Conservation (phyloP, 352 stramenopile species). For the Globisporangium rhizosaccharum region DNA sequence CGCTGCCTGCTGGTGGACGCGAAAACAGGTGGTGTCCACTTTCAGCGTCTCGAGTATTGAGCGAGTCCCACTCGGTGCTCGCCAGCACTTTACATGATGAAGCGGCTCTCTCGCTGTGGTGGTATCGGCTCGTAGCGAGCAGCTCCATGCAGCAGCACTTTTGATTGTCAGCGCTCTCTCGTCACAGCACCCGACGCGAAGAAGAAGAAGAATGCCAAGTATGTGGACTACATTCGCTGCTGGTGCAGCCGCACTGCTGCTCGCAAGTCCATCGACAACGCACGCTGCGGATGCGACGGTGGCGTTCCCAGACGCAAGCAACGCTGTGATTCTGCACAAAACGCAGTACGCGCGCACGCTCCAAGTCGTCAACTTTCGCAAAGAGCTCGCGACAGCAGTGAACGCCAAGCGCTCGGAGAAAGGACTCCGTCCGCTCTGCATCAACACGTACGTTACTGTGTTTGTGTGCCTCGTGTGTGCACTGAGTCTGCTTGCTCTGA, state of each 20-base stretch:
- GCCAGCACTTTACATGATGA: no score
- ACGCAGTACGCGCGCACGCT: constrained; percentile 4
- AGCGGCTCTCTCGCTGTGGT: no score
- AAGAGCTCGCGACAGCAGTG: constrained; percentile 28
- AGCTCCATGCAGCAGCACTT: no score
- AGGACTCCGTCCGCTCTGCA: constrained; percentile 28
- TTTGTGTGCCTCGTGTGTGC: not conserved
- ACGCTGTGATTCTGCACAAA: constrained; percentile 9
- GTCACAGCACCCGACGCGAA: not conserved
- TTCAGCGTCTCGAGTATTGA: no score
- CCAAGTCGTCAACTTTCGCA: constrained; percentile 39
- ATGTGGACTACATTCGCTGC: not conserved
- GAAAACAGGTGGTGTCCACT: no score
- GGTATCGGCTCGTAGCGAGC: no score
- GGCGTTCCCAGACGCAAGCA: not conserved
- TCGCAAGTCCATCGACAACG: not conserved
- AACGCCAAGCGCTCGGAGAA: constrained; percentile 32
- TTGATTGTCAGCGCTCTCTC: not conserved
- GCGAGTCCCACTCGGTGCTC: no score
- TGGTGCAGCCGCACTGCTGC: not conserved
- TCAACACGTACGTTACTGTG: constrained; percentile 22
- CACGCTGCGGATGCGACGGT: not conserved
- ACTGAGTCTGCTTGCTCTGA: not conserved
- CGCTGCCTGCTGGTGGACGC: no score
- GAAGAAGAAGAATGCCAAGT: not conserved